phyloP scores from a whole-genome alignment of 2,329 filamentous ascomycete species.

The Laburnicola sp. region DNA sequence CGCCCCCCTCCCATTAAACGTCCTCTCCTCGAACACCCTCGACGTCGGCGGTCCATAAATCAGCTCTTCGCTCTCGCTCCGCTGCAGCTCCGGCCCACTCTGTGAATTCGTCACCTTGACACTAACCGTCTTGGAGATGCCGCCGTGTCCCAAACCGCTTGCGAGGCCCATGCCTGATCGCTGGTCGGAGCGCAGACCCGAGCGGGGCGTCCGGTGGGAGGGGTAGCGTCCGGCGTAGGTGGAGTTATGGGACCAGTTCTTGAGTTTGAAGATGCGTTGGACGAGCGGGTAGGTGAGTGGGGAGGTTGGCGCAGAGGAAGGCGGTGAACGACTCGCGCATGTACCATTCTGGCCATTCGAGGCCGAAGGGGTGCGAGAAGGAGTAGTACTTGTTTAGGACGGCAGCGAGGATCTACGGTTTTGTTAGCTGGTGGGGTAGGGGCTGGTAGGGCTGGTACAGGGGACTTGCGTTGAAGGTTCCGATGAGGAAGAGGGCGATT shows the following conservation, averaged over 20 bases:
- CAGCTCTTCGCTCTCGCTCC: constrained; percentile 12
- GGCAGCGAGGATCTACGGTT: constrained; percentile 55
- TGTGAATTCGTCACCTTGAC: constrained; percentile 8
- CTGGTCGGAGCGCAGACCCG: constrained; percentile 4
- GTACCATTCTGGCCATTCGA: constrained; percentile 62
- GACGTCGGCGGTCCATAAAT: constrained; percentile 10
- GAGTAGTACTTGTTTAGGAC: constrained; percentile 65
- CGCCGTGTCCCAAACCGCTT: background rate
- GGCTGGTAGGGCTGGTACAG: background rate
- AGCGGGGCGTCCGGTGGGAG: constrained; percentile 3
- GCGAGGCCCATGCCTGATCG: constrained; percentile 3
- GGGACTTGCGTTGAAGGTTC: constrained; percentile 43
- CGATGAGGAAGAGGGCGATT: constrained; percentile 60
- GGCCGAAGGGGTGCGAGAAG: constrained; percentile 60
- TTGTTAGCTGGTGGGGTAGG: background rate
- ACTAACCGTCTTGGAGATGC: constrained; percentile 13
- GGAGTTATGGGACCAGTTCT: constrained; percentile 36
- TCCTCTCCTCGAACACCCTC: constrained; percentile 1
- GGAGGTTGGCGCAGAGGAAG: constrained; percentile 63
- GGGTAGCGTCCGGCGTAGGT: constrained; percentile 15
- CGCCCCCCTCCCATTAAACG: background rate
- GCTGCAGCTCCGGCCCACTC: background rate
- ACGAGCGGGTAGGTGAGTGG: constrained; percentile 63
- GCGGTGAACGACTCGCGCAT: constrained; percentile 62
- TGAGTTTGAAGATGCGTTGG: constrained; percentile 50